A percentile compares a stretch with the other conserved stretches of the same genome.
These are phyloP conservation scores for Capsicum chinense DNA, from an alignment of 257 asterid genomes.

Conservation along the genomic window DNA sequence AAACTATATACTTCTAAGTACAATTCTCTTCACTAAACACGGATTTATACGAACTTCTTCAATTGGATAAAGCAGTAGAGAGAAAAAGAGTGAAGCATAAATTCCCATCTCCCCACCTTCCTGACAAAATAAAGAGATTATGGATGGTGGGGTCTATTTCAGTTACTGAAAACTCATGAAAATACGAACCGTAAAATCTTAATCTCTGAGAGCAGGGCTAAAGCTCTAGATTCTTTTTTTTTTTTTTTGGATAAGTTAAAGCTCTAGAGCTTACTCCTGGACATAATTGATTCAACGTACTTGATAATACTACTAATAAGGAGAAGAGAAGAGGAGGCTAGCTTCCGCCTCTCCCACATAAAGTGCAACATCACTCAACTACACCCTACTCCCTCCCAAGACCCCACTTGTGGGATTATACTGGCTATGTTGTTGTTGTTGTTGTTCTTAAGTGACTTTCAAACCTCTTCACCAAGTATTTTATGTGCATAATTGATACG, in stretches of 20 bases:
- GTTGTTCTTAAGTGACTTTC: background rate
- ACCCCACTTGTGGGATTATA: too few relatives aligned
- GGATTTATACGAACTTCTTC: background rate
- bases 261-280: background rate
- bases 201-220: background rate
- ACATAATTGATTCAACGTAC: background rate
- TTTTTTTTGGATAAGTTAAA: too few relatives aligned
- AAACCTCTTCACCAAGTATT: background rate
- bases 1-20: background rate
- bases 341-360: too few relatives aligned
- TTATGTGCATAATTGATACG: background rate
- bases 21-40: background rate
- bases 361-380: too few relatives aligned
- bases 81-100: conserved; percentile 24
- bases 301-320: too few relatives aligned
- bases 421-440: too few relatives aligned
- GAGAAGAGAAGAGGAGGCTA: too few relatives aligned
- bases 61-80: background rate
- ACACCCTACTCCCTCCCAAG: too few relatives aligned
- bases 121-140: background rate
- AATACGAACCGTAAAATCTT: background rate
- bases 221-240: background rate
- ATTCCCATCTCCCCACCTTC: conserved; percentile 15
- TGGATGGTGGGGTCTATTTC: background rate
- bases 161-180: background rate